These are phyloP conservation scores for Lichtheimia ramosa DNA, from an alignment of 371 early-diverging fungal species.

Conservation along the genomic window DNA sequence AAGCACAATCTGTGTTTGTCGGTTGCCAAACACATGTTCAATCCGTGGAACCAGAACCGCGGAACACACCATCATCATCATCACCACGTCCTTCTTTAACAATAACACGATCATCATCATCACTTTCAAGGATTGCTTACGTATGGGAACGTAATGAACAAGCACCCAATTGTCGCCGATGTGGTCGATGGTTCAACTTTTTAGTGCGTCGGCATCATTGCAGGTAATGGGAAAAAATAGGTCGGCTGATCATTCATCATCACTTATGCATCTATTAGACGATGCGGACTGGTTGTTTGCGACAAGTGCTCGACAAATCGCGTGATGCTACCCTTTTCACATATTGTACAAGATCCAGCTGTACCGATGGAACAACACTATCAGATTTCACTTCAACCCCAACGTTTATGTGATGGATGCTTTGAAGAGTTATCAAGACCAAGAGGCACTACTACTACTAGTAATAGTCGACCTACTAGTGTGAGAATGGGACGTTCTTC, in stretches of 20 bases:
- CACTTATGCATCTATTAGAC: slow-evolving; percentile 26
- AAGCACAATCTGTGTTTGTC: slow-evolving; percentile 13
- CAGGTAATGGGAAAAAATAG: slow-evolving; percentile 14
- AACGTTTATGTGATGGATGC: slow-evolving; percentile 58
- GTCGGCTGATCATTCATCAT: not conserved
- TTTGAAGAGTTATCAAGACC: slow-evolving; percentile 22
- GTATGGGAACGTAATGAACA: slow-evolving; percentile 18
- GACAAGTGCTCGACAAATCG: slow-evolving; percentile 67
- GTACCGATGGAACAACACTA: slow-evolving; percentile 27
- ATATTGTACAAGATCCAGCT: slow-evolving; percentile 54
- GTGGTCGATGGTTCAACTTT: slow-evolving; percentile 65
- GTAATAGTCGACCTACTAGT: slow-evolving; percentile 7
- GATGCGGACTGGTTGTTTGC: slow-evolving; percentile 83
- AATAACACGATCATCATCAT: slow-evolving; percentile 13
- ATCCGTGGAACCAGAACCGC: slow-evolving; percentile 1
- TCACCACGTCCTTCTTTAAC: slow-evolving; percentile 4
- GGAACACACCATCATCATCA: not conserved
- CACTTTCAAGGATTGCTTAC: not conserved
- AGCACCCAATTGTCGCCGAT: slow-evolving; percentile 64
- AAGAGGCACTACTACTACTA: not conserved
- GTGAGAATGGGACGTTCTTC: slow-evolving; percentile 30
- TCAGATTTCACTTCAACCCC: slow-evolving; percentile 39
- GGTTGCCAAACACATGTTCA: slow-evolving; percentile 8
- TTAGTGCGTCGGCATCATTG: slow-evolving; percentile 80
- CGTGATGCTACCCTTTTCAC: slow-evolving; percentile 45